These are phyloP conservation scores for Claviceps arundinis DNA, from an alignment of 2,329 filamentous ascomycete species.

Conservation along the genomic window DNA sequence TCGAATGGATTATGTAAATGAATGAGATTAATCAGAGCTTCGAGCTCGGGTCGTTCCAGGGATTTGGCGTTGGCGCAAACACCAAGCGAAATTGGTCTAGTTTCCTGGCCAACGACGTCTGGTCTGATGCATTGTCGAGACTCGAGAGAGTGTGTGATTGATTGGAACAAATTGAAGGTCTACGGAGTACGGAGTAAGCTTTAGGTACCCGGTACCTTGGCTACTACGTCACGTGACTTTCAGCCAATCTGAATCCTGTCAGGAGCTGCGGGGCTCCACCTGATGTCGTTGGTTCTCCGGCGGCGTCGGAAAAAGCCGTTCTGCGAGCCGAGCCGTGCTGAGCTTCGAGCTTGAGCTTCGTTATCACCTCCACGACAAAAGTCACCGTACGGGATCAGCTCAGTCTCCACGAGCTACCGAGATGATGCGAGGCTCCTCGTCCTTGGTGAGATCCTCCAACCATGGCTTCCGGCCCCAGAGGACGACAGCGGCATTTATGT, in stretches of 20 bases:
- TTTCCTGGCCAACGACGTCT: constrained; percentile 6
- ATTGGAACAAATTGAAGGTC: no score
- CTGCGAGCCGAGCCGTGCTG: constrained; percentile 1
- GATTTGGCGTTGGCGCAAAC: neutral
- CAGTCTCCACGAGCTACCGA: neutral
- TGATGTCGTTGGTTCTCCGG: neutral
- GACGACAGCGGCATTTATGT: constrained; percentile 26
- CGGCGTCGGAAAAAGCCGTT: constrained; percentile 20
- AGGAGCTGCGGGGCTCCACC: neutral
- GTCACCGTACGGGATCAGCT: no score
- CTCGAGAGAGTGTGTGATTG: no score
- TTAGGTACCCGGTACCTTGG: no score
- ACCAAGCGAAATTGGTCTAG: constrained; percentile 1
- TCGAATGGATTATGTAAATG: neutral
- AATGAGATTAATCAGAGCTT: neutral
- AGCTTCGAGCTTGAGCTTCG: neutral
- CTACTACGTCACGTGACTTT: no score
- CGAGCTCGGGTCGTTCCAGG: neutral
- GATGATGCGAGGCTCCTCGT: constrained; percentile 31
- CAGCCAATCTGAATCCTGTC: neutral
- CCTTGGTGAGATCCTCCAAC: constrained; percentile 23
- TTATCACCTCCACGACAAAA: neutral
- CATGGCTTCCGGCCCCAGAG: constrained; percentile 17
- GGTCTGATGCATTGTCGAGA: neutral
- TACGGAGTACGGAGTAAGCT: no score